Evolutionary conservation across 768 basidiomycete genomes (phyloP).

Genomic region (Trametes cingulata): DNA sequence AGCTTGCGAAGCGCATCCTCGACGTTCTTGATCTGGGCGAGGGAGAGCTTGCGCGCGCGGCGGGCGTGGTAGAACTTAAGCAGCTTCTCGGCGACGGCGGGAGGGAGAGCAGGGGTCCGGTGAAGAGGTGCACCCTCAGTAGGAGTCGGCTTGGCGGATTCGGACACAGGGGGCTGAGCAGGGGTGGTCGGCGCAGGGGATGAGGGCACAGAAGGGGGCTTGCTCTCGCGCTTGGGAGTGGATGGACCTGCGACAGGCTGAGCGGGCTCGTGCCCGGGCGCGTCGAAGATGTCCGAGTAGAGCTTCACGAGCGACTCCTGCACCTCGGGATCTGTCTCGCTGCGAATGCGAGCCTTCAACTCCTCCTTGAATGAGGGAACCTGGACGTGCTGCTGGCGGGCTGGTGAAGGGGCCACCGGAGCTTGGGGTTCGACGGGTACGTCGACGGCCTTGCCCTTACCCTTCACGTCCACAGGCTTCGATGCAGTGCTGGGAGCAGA

Average conservation of each 20-base stretch:
- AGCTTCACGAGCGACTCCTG: conserved; percentile 16
- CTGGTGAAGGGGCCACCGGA: background rate
- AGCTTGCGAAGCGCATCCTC: conserved; percentile 41
- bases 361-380: conserved; percentile 17
- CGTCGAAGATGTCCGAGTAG: conserved; percentile 21
- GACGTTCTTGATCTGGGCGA: conserved; percentile 44
- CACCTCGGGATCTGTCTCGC: conserved; percentile 20
- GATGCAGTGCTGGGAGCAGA: background rate
- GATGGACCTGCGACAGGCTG: conserved; percentile 10
- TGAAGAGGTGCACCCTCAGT: conserved; percentile 16
- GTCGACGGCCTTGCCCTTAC: conserved; percentile 27
- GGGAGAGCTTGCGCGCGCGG: conserved; percentile 33
- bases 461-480: conserved; percentile 17
- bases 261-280: background rate
- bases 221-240: background rate
- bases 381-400: background rate
- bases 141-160: background rate
- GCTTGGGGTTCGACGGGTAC: background rate
- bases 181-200: background rate
- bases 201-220: background rate
- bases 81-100: conserved; percentile 22
- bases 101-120: conserved; percentile 23
- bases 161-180: background rate
- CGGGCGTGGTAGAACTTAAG: conserved; percentile 37
- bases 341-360: conserved; percentile 16